Evolutionary conservation across 345 rosid genomes (phyloP).

Genomic region (Limnanthes douglasii): DNA sequence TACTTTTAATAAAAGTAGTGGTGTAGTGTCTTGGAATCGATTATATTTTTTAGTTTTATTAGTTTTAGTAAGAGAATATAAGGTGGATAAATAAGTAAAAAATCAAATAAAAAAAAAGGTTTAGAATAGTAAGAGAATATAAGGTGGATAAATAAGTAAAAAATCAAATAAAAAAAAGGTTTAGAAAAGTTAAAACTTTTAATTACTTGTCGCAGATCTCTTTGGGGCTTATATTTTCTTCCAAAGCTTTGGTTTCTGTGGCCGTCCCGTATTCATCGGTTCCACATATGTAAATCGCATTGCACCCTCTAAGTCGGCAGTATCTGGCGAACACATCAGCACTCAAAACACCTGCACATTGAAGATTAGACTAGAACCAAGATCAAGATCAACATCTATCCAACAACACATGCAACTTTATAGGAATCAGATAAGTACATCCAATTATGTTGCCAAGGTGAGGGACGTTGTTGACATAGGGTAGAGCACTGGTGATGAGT

Average conservation of each 20-base stretch:
- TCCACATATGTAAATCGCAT: constrained; percentile 70
- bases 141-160: too few relatives aligned
- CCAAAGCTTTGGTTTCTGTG: constrained; percentile 92
- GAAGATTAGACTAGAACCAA: too few relatives aligned
- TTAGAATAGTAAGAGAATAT: too few relatives aligned
- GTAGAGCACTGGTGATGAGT: constrained; percentile 88
- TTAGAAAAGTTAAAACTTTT: too few relatives aligned
- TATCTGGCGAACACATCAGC: constrained; percentile 87
- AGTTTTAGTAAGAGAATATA: too few relatives aligned
- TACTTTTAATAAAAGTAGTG: too few relatives aligned
- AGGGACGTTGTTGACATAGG: constrained; percentile 95
- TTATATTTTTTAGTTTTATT: too few relatives aligned
- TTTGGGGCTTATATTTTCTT: constrained; percentile 71
- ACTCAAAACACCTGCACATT: constrained; percentile 82
- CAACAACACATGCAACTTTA: neutral
- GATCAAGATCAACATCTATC: too few relatives aligned
- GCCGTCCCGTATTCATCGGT: constrained; percentile 97
- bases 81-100: too few relatives aligned
- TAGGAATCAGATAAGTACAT: constrained; percentile 11
- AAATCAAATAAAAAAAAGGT: too few relatives aligned
- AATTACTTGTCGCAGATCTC: constrained; percentile 91
- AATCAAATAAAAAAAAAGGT: too few relatives aligned
- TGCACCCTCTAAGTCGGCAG: constrained; percentile 82
- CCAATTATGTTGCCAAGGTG: constrained; percentile 97
- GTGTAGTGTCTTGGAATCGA: too few relatives aligned